Evolutionary conservation across 164 flowering plant genomes (phyloP).

Genomic region (Chimonanthus praecox): DNA sequence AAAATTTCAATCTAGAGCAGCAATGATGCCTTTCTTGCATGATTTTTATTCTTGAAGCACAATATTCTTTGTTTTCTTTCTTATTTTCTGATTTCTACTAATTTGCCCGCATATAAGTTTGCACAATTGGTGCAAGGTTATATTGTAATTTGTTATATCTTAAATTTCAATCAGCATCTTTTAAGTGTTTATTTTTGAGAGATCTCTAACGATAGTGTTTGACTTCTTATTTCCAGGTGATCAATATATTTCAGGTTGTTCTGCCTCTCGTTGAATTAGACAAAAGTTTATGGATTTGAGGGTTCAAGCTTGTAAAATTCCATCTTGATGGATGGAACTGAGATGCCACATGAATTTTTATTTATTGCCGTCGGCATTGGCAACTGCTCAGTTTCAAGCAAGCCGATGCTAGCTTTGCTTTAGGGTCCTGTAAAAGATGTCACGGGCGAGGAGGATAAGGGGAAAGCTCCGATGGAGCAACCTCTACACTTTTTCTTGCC

Average conservation of each 20-base stretch:
- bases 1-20: background rate
- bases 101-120: background rate
- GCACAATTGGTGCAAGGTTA: background rate
- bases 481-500: conserved; percentile 43
- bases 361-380: background rate
- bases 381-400: background rate
- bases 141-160: background rate
- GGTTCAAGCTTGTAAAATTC: background rate
- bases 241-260: background rate
- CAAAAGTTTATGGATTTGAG: background rate
- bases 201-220: background rate
- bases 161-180: background rate
- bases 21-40: background rate
- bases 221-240: background rate
- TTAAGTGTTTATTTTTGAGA: background rate
- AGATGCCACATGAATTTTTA: background rate
- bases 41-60: background rate
- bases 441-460: conserved; percentile 24
- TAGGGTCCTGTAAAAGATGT: conserved; percentile 2
- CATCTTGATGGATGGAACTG: background rate
- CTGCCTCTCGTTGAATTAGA: background rate
- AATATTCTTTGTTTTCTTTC: too few species aligned
- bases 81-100: too few species aligned
- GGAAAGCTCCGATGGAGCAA: conserved; percentile 39
- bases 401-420: background rate